phyloP scores from a whole-genome alignment of 2,329 filamentous ascomycete species.

The Sporothrix variecibatus region DNA sequence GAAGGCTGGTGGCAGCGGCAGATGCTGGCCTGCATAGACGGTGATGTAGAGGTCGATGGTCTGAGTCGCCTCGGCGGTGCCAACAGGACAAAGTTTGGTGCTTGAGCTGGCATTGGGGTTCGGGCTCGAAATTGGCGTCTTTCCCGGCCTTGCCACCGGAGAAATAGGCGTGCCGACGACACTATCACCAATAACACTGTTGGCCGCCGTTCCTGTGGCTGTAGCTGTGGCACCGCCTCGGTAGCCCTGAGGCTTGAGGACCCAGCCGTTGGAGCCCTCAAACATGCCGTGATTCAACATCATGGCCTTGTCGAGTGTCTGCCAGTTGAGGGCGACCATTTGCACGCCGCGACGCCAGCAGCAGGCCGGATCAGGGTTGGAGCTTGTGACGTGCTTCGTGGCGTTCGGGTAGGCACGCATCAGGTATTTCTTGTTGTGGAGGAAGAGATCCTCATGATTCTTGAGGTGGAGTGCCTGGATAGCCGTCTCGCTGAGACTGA shows the following conservation, averaged over 20 bases:
- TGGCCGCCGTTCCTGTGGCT: conserved; percentile 34
- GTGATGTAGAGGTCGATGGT: conserved; percentile 69
- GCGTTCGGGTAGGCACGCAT: conserved; percentile 91
- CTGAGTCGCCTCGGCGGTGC: conserved; percentile 50
- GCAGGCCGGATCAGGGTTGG: conserved; percentile 89
- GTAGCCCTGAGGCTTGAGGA: conserved; percentile 79
- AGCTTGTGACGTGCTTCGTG: conserved; percentile 71
- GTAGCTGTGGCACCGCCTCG: conserved; percentile 45
- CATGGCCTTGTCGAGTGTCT: conserved; percentile 89
- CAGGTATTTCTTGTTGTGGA: conserved; percentile 83
- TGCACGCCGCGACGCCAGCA: conserved; percentile 95
- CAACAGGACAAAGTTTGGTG: conserved; percentile 43
- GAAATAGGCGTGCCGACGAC: conserved; percentile 26
- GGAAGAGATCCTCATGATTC: conserved; percentile 73
- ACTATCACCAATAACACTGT: conserved; percentile 40
- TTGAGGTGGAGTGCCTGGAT: conserved; percentile 63
- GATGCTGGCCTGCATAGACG: conserved; percentile 73
- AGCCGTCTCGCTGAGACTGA: conserved; percentile 82
- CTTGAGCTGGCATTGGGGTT: not conserved
- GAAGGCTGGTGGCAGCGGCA: conserved; percentile 58
- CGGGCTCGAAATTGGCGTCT: not conserved
- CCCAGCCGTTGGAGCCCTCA: conserved; percentile 79
- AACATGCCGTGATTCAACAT: conserved; percentile 99
- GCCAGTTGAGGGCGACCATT: conserved; percentile 98
- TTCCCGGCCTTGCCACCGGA: not conserved